Conservation (phyloP, 2,329 filamentous ascomycete species). For the Diplodia scrobiculata region DNA sequence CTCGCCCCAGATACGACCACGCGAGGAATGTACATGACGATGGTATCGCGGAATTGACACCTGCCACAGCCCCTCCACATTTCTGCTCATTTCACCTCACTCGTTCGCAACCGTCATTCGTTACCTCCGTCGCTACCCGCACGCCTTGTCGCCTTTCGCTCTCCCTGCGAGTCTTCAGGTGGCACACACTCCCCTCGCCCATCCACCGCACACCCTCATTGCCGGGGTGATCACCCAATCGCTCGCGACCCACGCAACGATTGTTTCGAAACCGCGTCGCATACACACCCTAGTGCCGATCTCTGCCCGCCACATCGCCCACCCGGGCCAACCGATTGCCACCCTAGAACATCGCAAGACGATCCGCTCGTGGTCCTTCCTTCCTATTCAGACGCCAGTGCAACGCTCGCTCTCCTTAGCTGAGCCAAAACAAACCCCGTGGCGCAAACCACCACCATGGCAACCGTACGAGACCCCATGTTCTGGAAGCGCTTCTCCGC, state of each 20-base stretch:
- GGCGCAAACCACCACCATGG: slow-evolving; percentile 43
- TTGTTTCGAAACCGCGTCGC: slow-evolving; percentile 22
- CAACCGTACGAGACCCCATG: slow-evolving; percentile 57
- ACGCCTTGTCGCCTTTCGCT: neutral
- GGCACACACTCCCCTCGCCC: neutral
- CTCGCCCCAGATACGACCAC: slow-evolving; percentile 7
- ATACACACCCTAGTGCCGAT: slow-evolving; percentile 19
- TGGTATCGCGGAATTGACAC: neutral
- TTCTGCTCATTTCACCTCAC: neutral
- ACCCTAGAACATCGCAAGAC: neutral
- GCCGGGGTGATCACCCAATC: neutral
- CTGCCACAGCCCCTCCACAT: neutral
- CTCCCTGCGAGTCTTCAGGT: neutral
- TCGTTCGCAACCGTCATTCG: neutral
- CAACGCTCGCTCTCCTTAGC: neutral
- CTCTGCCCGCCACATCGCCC: slow-evolving; percentile 3
- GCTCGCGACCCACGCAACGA: neutral
- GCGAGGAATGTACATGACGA: slow-evolving; percentile 10
- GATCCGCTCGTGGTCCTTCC: neutral
- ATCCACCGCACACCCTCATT: neutral
- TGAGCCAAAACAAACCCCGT: neutral
- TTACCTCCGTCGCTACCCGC: slow-evolving; percentile 1
- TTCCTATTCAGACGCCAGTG: neutral
- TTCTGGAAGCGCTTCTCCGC: slow-evolving; percentile 64
- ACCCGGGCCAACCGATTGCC: neutral